phyloP scores from a whole-genome alignment of 1,139 yeast species.

The Kodamaea plutei region DNA sequence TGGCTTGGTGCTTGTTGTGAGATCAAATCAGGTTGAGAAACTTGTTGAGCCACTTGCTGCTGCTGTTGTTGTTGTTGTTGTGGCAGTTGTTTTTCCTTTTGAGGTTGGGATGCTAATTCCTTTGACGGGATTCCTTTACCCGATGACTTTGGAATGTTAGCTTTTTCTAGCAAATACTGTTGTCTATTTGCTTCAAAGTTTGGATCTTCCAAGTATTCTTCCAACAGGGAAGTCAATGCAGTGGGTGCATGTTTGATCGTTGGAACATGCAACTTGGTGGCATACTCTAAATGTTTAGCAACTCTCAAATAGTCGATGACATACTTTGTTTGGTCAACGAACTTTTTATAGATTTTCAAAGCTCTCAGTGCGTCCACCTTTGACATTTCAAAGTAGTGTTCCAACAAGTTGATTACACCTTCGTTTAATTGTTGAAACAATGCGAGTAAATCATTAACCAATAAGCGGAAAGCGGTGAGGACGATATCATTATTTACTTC shows the following conservation, averaged over 20 bases:
- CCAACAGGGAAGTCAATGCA: conserved; percentile 78
- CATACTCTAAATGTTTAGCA: conserved; percentile 83
- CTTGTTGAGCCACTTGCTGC: conserved; percentile 9
- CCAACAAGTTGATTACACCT: conserved; percentile 88
- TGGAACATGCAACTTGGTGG: conserved; percentile 89
- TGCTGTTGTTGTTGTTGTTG: conserved; percentile 22
- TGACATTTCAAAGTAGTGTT: conserved; percentile 92
- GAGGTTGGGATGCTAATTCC: not conserved
- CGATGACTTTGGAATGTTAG: not conserved
- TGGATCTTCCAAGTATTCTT: conserved; percentile 85
- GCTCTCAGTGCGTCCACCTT: conserved; percentile 84
- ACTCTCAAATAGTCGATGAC: conserved; percentile 84
- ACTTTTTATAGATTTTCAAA: conserved; percentile 73
- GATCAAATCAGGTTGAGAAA: not conserved
- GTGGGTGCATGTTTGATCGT: conserved; percentile 97
- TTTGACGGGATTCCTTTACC: conserved; percentile 15
- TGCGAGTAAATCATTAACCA: conserved; percentile 81
- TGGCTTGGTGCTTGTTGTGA: conserved; percentile 1
- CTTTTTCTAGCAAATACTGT: conserved; percentile 67
- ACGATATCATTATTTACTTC: conserved; percentile 81
- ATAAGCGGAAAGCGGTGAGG: conserved; percentile 76
- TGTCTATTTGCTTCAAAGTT: conserved; percentile 75
- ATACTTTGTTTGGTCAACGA: conserved; percentile 81
- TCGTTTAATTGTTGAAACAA: conserved; percentile 88
- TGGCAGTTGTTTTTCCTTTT: conserved; percentile 5